Base-by-base conservation (phyloP, 352 stramenopile species). In the Globisporangium sylvaticum region DNA sequence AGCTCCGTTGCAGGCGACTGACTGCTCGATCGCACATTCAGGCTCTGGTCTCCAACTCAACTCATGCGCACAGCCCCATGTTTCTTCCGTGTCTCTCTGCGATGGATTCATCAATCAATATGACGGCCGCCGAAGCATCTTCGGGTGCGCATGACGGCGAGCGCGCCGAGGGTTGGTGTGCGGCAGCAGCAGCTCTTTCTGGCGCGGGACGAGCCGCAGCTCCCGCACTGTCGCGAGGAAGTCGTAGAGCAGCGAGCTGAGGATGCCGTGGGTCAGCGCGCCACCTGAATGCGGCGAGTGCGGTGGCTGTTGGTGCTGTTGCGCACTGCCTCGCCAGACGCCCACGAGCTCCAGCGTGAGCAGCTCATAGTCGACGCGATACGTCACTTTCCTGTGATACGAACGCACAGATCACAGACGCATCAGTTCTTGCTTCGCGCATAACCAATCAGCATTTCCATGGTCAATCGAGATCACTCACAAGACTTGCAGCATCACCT, bases 181-280 rank as follows among this genome's bases (percentile, higher is more conserved):
- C 12, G 48, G 58, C n/a, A 70, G 72, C n/a, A 88, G 75, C 69
- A 92, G 75, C 62, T 88, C 82, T 72, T 90, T 91, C 72, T 90
- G 72, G 39, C 84, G 81, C 63, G 83, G 81, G 3, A 95, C 81
- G 53, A 90, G 74, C 48, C 88, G 81, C 52, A 95, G 74, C 72
- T 95, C 88, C 46, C 84, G 86, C 24, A 95, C 88, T 1, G 84
- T 94, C 18, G 75, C 75, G 44, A 95, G 83, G 65, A 95, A 95
- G 53, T 79, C 80, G 69, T 84, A 91, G 31, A 91, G 71, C 58
- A 86, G 55, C 44, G 65, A 74, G 9, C 75, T 75, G 64, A 91
- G 61, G 15, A 71, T 56, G n/a, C 76, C 62, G 53, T 83, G 70
- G 1, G 81, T 90, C 24, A 57, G 24, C 18, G 58, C 64, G 1